Percentiles rank a stretch among this genome's conserved stretches.
Evolutionary conservation across 495 filamentous ascomycete species (phyloP).

Genomic region (Neurospora sp.): DNA sequence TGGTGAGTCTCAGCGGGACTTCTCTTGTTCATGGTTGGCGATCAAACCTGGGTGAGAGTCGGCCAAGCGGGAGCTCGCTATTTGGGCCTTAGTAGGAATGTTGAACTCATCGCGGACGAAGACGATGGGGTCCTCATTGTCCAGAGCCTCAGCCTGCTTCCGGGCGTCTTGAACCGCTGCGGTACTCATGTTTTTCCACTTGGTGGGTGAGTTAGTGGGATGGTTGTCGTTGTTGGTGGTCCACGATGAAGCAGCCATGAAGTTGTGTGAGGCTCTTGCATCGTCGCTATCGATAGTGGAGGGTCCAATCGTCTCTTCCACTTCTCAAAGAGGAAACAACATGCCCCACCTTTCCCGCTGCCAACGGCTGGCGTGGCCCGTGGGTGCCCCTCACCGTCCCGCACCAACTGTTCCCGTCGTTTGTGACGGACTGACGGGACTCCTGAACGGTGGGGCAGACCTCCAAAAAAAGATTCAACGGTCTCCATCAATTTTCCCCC

Average conservation of each 20-base stretch:
- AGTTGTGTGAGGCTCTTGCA: background rate
- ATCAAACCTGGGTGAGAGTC: conserved; percentile 20
- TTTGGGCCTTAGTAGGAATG: conserved; percentile 69
- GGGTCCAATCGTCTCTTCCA: background rate
- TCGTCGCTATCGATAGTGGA: background rate
- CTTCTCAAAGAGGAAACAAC: background rate
- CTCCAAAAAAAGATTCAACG: background rate
- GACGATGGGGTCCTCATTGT: conserved; percentile 57
- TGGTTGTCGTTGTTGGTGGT: background rate
- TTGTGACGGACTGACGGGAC: background rate
- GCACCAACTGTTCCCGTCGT: background rate
- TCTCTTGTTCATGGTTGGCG: conserved; percentile 6
- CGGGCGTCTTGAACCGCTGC: background rate
- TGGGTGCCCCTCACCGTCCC: background rate
- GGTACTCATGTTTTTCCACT: conserved; percentile 8
- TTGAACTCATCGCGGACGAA: conserved; percentile 68
- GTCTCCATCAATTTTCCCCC: background rate
- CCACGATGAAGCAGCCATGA: background rate
- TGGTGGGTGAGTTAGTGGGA: background rate
- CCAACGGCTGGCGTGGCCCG: background rate
- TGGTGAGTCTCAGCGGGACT: background rate
- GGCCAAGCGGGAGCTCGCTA: conserved; percentile 55
- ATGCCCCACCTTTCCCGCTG: background rate
- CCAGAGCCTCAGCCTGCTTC: conserved; percentile 33
- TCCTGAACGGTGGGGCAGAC: background rate